These are phyloP conservation scores for Platanthera guangdongensis DNA, from an alignment of 106 monocot genomes.

Conservation along the genomic window DNA sequence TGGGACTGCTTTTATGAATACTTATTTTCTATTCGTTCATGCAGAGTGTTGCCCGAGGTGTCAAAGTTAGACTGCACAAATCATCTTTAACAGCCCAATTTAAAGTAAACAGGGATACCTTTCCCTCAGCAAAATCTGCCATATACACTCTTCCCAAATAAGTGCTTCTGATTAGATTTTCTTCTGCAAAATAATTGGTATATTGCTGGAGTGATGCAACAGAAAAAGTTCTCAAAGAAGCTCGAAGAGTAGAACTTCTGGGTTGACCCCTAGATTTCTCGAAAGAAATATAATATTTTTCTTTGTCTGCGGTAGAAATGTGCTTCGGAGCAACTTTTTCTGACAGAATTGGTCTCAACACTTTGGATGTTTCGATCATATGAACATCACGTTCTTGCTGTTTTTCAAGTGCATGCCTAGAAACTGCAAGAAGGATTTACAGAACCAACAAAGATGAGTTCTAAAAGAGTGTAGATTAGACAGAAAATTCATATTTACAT, in stretches of 20 bases:
- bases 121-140: not conserved
- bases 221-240: constrained; percentile 13
- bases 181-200: constrained; percentile 9
- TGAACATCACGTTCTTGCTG: constrained; percentile 9
- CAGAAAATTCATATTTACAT: not conserved
- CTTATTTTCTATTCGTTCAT: too few relatives aligned
- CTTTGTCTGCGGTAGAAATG: not conserved
- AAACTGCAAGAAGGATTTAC: not conserved
- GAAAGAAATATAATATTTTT: not conserved
- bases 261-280: not conserved
- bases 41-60: too few relatives aligned
- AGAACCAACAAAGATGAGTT: not conserved
- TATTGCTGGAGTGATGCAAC: constrained; percentile 10
- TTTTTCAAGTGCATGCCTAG: not conserved
- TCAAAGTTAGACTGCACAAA: too few relatives aligned
- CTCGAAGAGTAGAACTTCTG: not conserved
- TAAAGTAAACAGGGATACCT: not conserved
- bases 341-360: constrained; percentile 6
- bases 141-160: constrained; percentile 2
- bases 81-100: too few relatives aligned
- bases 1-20: too few relatives aligned
- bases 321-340: constrained; percentile 8
- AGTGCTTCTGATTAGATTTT: constrained; percentile 1
- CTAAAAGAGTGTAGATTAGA: not conserved
- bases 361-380: not conserved